Evolutionary conservation across 768 basidiomycete species (phyloP).

Genomic region (Cystobasidium onofrii): DNA sequence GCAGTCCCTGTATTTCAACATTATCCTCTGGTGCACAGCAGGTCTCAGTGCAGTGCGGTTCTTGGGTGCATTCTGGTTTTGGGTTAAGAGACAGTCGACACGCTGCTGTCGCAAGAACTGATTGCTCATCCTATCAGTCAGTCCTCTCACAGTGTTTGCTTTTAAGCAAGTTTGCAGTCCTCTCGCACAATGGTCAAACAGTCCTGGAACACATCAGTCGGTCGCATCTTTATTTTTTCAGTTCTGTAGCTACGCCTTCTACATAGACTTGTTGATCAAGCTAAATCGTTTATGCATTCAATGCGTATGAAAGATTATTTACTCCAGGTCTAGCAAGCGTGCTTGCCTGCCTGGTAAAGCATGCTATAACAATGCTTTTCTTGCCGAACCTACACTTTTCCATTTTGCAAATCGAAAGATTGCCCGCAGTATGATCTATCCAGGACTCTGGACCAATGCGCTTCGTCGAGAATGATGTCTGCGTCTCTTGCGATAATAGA

Average conservation of each 20-base stretch:
- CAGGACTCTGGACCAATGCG: background rate
- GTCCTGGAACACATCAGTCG: background rate
- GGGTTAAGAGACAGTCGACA: constrained; percentile 25
- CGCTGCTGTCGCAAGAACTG: constrained; percentile 27
- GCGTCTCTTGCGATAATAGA: background rate
- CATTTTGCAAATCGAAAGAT: background rate
- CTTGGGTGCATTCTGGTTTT: constrained; percentile 25
- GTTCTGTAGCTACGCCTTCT: background rate
- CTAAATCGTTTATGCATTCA: background rate
- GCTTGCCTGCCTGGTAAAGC: too few relatives aligned
- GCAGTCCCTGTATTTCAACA: constrained; percentile 30
- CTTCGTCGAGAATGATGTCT: background rate
- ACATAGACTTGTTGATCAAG: background rate
- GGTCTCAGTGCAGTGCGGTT: constrained; percentile 29
- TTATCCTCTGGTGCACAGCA: constrained; percentile 33
- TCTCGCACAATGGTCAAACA: too few relatives aligned
- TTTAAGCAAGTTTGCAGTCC: too few relatives aligned
- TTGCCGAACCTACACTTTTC: background rate
- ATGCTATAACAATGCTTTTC: too few relatives aligned
- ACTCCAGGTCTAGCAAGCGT: too few relatives aligned
- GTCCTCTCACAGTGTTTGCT: too few relatives aligned
- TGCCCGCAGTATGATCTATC: background rate
- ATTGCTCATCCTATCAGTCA: too few relatives aligned
- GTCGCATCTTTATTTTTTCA: background rate
- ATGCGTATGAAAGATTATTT: background rate